These are phyloP conservation scores for Cytospora schulzeri DNA, from an alignment of 2,329 filamentous ascomycete species.

Conservation along the genomic window DNA sequence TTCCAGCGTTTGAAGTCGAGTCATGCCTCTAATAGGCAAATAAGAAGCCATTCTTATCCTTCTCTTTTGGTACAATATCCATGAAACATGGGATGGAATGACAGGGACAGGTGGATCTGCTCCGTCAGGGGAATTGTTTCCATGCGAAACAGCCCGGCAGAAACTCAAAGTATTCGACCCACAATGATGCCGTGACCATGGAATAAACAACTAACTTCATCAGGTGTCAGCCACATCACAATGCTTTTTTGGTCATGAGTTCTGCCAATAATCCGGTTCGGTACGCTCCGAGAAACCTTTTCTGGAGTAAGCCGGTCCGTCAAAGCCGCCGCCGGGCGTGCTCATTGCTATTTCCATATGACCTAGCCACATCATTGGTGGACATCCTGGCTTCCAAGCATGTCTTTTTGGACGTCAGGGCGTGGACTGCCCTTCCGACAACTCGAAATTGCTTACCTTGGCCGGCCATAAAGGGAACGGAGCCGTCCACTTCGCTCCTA, in stretches of 20 bases:
- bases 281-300: conserved; percentile 8
- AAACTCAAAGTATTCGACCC: neutral
- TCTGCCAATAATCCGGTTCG: neutral
- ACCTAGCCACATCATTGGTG: conserved; percentile 22
- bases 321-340: conserved; percentile 7
- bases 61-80: neutral
- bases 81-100: conserved; percentile 13
- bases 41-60: neutral
- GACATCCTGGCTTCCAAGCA: conserved; percentile 5
- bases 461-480: conserved; percentile 4
- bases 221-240: neutral
- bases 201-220: neutral
- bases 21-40: neutral
- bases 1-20: too few relatives aligned
- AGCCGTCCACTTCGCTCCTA: neutral
- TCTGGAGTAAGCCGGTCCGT: conserved; percentile 18
- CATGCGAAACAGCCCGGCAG: neutral
- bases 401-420: neutral
- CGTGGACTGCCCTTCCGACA: neutral
- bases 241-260: neutral
- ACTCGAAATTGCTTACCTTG: neutral
- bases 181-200: neutral
- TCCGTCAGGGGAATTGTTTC: neutral
- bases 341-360: neutral
- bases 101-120: conserved; percentile 1